Evolutionary conservation across 2,329 filamentous ascomycete species (phyloP), one percentile per base, ranked within the genome.

Genomic region (Monosporascus sp.): DNA sequence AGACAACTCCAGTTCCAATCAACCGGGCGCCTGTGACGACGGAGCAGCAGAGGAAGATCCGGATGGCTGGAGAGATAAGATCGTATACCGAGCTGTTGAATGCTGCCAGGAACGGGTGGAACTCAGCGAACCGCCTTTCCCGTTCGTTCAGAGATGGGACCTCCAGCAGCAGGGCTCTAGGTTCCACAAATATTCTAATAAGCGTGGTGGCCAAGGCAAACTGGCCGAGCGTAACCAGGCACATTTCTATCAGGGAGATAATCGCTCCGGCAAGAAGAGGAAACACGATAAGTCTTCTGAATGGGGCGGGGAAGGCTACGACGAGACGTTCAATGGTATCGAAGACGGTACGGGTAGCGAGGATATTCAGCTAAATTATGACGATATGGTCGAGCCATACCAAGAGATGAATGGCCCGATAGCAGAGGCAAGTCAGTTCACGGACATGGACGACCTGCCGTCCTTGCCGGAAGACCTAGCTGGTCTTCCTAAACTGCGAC

Each of bases 81-180:
- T 97, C 55, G 79, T 75, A 11, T 83, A 96, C 56, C 80, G 82
- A 24, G 92, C 90, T 22, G 89, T 95, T 1, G 93, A 97, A 68
- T 97, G 92, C 70, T 83, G 85, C 57, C 79, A 88, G n/a, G 80
- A 88, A 31, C 80, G 78, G 5, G 73, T 90, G 39, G 73, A 80
- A 35, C 75, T 96, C 46, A 88, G 81, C 50, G 80, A 89, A 36
- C 92, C 93, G 0, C 89, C 92, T 0, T 97, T 95, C 64, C 92
- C 92, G 0, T 97, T 97, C 68, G 77, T 88, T 17, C 91, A 97
- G 68, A 82, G 89, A 47, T 97, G 92, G 93, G 90, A 96, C 69
- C 80, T 82, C 3, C 86, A 90, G 56, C 88, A 92, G 62, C 78
- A 81, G 67, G 59, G 62, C 36, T 57, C 57, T 17, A 72, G 74